These are phyloP conservation scores for Chaetoscypha palmicola DNA, from an alignment of 2,329 filamentous ascomycete genomes.

Conservation along the genomic window DNA sequence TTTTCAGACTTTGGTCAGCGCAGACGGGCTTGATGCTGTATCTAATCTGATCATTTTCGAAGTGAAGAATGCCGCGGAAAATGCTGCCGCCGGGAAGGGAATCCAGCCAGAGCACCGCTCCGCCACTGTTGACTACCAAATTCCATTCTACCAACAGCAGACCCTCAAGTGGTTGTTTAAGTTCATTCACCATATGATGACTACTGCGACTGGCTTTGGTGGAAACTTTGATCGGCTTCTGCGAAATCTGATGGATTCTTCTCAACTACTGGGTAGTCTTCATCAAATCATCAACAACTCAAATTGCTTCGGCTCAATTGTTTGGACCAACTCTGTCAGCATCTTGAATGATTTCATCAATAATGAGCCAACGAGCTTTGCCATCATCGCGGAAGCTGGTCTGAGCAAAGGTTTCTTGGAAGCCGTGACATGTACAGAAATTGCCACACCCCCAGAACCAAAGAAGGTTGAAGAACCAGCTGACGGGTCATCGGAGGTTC, in stretches of 20 bases:
- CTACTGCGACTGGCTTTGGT: constrained; percentile 58
- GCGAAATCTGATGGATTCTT: constrained; percentile 90
- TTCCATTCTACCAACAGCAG: constrained; percentile 89
- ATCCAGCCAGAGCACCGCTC: constrained; percentile 68
- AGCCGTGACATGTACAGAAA: constrained; percentile 57
- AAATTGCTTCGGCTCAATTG: constrained; percentile 75
- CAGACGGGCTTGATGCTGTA: constrained; percentile 81
- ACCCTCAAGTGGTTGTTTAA: constrained; percentile 91
- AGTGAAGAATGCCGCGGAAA: constrained; percentile 60
- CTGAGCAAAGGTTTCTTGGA: constrained; percentile 81
- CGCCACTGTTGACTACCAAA: constrained; percentile 82
- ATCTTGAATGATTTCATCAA: constrained; percentile 96
- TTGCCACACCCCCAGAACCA: constrained; percentile 28
- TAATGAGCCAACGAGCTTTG: constrained; percentile 96
- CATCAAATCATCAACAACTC: constrained; percentile 76
- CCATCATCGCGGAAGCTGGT: constrained; percentile 88
- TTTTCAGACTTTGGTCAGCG: constrained; percentile 73
- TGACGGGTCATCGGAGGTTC: constrained; percentile 27
- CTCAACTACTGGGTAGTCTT: constrained; percentile 71
- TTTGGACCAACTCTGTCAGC: constrained; percentile 91
- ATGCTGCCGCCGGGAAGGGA: constrained; percentile 61
- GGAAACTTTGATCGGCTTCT: constrained; percentile 85
- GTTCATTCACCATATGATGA: constrained; percentile 94
- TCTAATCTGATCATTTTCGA: constrained; percentile 80
- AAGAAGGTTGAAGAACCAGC: constrained; percentile 18